A percentile compares a stretch with the other conserved stretches of the same genome.
These are phyloP conservation scores for Lycium barbarum DNA, from an alignment of 257 asterid genomes.

Conservation along the genomic window DNA sequence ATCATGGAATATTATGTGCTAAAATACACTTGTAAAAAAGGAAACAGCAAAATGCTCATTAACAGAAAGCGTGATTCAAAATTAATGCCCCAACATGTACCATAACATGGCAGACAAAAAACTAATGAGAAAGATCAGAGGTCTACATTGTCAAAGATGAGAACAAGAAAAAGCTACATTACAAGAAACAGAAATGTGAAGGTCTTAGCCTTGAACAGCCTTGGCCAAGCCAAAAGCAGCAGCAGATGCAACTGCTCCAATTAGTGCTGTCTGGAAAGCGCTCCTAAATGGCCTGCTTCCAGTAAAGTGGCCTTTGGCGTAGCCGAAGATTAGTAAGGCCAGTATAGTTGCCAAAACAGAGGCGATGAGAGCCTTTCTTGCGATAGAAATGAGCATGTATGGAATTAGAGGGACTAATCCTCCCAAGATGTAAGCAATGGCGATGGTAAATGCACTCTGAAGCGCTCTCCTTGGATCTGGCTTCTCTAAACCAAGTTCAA, in stretches of 20 bases:
- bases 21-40: neutral
- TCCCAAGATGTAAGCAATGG: slow-evolving; percentile 74
- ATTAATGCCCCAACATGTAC: neutral
- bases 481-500: slow-evolving; percentile 94
- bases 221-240: slow-evolving; percentile 97
- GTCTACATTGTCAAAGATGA: neutral
- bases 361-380: slow-evolving; percentile 67
- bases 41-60: neutral
- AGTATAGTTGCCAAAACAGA: slow-evolving; percentile 67
- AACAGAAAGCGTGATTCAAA: neutral
- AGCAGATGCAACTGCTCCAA: slow-evolving; percentile 98
- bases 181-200: neutral
- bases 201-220: slow-evolving; percentile 59
- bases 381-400: slow-evolving; percentile 69
- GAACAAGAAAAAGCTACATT: neutral
- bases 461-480: slow-evolving; percentile 91
- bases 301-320: slow-evolving; percentile 82
- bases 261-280: slow-evolving; percentile 76
- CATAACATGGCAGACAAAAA: neutral
- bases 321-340: slow-evolving; percentile 81
- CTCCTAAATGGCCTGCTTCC: slow-evolving; percentile 72
- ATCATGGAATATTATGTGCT: neutral
- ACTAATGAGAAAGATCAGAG: neutral
- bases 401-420: slow-evolving; percentile 89
- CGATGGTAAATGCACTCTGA: slow-evolving; percentile 87